Conservation (phyloP, 2,329 filamentous ascomycete genomes). For the Pezicula radicicola region DNA sequence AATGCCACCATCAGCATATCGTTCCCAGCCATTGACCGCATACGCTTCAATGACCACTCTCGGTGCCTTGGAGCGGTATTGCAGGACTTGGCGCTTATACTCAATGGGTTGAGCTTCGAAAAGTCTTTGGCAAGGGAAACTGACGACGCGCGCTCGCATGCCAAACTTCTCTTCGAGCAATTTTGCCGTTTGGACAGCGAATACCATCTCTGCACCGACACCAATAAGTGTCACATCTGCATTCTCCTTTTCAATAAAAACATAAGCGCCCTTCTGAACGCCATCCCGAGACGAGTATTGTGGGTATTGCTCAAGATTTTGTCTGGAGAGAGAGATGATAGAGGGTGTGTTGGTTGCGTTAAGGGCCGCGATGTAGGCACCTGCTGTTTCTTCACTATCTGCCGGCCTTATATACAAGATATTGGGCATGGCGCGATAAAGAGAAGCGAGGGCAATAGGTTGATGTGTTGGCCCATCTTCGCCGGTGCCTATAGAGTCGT, state of each 20-base stretch:
- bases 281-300: slow-evolving; percentile 36
- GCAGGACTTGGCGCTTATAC: slow-evolving; percentile 44
- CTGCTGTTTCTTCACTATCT: slow-evolving; percentile 55
- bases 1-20: slow-evolving; percentile 55
- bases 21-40: slow-evolving; percentile 54
- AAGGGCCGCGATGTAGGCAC: slow-evolving; percentile 50
- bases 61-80: slow-evolving; percentile 37
- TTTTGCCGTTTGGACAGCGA: slow-evolving; percentile 39
- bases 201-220: slow-evolving; percentile 34
- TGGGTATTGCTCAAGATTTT: slow-evolving; percentile 38
- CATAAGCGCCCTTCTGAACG: slow-evolving; percentile 43
- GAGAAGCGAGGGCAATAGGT: slow-evolving; percentile 51
- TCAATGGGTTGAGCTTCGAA: slow-evolving; percentile 39
- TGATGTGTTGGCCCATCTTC: slow-evolving; percentile 63
- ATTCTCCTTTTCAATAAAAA: slow-evolving; percentile 39
- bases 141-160: slow-evolving; percentile 38
- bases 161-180: slow-evolving; percentile 32
- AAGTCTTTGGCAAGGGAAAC: slow-evolving; percentile 42
- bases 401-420: slow-evolving; percentile 57
- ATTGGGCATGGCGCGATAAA: slow-evolving; percentile 63
- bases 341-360: slow-evolving; percentile 37
- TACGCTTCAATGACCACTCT: slow-evolving; percentile 60
- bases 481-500: slow-evolving; percentile 57
- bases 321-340: slow-evolving; percentile 47
- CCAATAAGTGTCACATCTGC: slow-evolving; percentile 43